These are phyloP conservation scores for Ophiostoma montium DNA, from an alignment of 2,329 filamentous ascomycete genomes.

Conservation along the genomic window DNA sequence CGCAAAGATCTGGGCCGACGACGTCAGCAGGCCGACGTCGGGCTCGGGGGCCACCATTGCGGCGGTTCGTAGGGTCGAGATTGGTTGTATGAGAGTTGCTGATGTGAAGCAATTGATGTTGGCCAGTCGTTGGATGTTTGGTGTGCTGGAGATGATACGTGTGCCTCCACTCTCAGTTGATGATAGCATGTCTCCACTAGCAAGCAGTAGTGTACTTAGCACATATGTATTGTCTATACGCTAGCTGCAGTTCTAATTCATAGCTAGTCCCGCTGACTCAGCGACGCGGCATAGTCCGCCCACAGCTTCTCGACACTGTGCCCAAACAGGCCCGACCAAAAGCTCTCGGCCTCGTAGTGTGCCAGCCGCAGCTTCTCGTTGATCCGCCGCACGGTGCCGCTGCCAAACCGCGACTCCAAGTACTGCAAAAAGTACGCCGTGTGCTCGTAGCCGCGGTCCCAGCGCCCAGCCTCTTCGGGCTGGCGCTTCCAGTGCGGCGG, in stretches of 20 bases:
- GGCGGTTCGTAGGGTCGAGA: neutral
- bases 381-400: conserved; percentile 44
- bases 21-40: conserved; percentile 34
- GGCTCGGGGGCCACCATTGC: conserved; percentile 22
- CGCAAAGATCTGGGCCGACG: conserved; percentile 39
- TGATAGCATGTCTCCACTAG: no score
- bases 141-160: conserved; percentile 2
- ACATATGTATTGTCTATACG: no score
- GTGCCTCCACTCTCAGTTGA: no score
- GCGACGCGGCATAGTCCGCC: conserved; percentile 47
- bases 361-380: conserved; percentile 53
- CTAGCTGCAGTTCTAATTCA: no score
- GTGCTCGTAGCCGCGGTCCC: conserved; percentile 81
- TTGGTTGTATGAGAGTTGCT: neutral
- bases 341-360: conserved; percentile 47
- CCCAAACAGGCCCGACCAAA: conserved; percentile 59
- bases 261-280: no score
- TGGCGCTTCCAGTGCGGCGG: conserved; percentile 73
- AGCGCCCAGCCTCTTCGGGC: conserved; percentile 33
- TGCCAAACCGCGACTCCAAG: conserved; percentile 53
- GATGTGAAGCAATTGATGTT: neutral
- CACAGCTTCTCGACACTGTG: conserved; percentile 54
- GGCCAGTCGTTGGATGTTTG: neutral
- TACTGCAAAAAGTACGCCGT: conserved; percentile 88
- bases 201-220: no score